Evolutionary conservation across 164 flowering plant genomes (phyloP).

Genomic region (Nymphaea thermarum): DNA sequence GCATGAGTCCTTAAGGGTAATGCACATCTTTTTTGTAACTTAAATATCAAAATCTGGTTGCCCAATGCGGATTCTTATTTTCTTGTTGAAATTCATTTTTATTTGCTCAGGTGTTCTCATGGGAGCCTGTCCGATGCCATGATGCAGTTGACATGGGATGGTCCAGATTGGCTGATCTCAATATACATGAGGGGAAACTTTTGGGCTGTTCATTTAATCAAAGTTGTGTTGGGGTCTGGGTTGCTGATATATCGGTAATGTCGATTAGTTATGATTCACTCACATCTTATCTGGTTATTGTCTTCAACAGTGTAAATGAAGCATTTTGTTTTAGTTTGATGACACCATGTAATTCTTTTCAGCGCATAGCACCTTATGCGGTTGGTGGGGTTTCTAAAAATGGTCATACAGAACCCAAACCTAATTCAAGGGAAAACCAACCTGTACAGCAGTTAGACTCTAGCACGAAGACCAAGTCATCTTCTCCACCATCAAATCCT

Average conservation of each 20-base stretch:
- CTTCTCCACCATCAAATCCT: constrained; percentile 53
- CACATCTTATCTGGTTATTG: neutral
- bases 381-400: constrained; percentile 13
- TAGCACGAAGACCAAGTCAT: constrained; percentile 52
- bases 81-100: neutral
- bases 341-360: constrained; percentile 4
- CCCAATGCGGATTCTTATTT: neutral
- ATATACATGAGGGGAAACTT: constrained; percentile 95
- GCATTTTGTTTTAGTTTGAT: neutral
- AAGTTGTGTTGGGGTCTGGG: constrained; percentile 99
- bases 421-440: constrained; percentile 36
- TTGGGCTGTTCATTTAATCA: constrained; percentile 98
- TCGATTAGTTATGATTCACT: neutral
- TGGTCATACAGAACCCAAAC: constrained; percentile 46
- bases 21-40: neutral
- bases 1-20: constrained; percentile 87
- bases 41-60: neutral
- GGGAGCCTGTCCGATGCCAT: constrained; percentile 93
- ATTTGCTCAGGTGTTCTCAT: constrained; percentile 58
- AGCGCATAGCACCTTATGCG: constrained; percentile 85
- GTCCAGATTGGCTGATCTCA: constrained; percentile 91
- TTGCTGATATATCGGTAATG: constrained; percentile 86
- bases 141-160: constrained; percentile 96
- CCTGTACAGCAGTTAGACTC: constrained; percentile 32
- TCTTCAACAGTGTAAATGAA: too few species aligned